Percentiles rank a stretch among this genome's conserved stretches.
These are phyloP conservation scores for Phytophthora hybrid DNA, from an alignment of 352 stramenopile species.

Conservation along the genomic window DNA sequence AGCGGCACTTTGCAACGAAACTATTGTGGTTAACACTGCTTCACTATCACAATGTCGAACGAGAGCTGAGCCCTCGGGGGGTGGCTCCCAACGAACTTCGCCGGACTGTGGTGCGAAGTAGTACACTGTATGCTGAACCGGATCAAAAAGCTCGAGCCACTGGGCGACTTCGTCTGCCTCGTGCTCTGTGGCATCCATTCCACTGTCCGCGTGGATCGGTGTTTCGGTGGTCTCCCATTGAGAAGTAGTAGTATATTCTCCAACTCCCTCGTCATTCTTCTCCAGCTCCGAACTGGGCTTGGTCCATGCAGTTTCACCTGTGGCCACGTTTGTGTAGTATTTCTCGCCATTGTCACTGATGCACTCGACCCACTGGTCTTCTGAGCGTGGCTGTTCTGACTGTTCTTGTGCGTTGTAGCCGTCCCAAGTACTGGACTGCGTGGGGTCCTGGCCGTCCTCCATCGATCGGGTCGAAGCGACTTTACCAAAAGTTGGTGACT, in stretches of 20 bases:
- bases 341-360: conserved; percentile 49
- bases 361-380: conserved; percentile 45
- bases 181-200: neutral
- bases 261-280: conserved; percentile 1
- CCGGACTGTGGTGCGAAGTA: conserved; percentile 57
- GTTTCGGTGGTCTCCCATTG: conserved; percentile 40
- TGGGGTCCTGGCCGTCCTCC: conserved; percentile 12
- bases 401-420: conserved; percentile 8
- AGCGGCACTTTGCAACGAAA: conserved; percentile 60
- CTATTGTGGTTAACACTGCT: conserved; percentile 48
- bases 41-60: conserved; percentile 52
- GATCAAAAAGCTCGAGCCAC: conserved; percentile 70
- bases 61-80: conserved; percentile 24
- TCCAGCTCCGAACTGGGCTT: conserved; percentile 31
- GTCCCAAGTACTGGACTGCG: conserved; percentile 7
- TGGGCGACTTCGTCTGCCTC: conserved; percentile 20
- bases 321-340: conserved; percentile 57
- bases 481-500: conserved; percentile 10
- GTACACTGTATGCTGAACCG: conserved; percentile 51
- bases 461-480: conserved; percentile 7
- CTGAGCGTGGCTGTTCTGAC: neutral
- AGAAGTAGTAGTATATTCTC: neutral
- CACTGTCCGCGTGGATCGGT: conserved; percentile 35
- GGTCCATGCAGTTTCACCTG: conserved; percentile 56
- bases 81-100: conserved; percentile 55